Percentiles rank a stretch among this genome's conserved stretches.
These are phyloP conservation scores for Centaurea solstitialis DNA, from an alignment of 129 eudicot species.

Conservation along the genomic window DNA sequence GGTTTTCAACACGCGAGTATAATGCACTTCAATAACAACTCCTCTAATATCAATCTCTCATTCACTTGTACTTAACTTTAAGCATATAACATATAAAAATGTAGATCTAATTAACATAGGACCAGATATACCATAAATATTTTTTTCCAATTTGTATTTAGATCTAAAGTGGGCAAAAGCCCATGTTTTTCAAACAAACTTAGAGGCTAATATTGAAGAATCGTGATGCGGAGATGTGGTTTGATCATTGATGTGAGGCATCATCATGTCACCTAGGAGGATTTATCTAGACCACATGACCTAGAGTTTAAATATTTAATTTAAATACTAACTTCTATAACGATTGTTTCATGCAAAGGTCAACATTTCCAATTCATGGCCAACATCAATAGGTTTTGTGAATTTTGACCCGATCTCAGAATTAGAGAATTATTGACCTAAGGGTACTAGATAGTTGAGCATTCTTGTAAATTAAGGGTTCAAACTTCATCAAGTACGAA, in stretches of 20 bases:
- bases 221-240: neutral
- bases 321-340: too few relatives aligned
- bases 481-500: neutral
- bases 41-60: too few relatives aligned
- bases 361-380: neutral
- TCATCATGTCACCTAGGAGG: neutral
- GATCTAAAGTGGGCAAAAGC: neutral
- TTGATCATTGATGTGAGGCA: neutral
- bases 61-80: too few relatives aligned
- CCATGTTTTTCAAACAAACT: neutral
- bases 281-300: neutral
- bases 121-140: neutral
- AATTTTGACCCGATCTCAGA: neutral
- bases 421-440: neutral
- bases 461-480: neutral
- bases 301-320: neutral
- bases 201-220: too few relatives aligned
- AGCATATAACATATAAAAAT: neutral
- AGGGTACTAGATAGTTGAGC: neutral
- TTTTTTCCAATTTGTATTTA: neutral
- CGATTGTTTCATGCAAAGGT: neutral
- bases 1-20: too few relatives aligned
- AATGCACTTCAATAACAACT: too few relatives aligned
- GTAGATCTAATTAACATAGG: neutral
- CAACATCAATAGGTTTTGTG: neutral